Evolutionary conservation across 257 asterid species (phyloP).

Genomic region (Asclepias syriaca): DNA sequence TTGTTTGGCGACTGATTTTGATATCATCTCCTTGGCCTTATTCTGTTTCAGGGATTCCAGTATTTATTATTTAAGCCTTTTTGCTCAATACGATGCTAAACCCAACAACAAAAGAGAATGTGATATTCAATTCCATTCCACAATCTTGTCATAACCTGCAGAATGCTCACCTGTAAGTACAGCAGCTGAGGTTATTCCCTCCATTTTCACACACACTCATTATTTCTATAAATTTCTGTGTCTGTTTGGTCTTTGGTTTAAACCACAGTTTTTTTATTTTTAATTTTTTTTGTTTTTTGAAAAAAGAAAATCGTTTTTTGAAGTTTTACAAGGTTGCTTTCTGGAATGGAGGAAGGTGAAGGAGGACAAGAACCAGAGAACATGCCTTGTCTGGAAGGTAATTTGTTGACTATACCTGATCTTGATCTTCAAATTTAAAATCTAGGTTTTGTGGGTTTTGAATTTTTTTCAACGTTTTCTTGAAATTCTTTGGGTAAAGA

Average conservation of each 20-base stretch:
- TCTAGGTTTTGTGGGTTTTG: background rate
- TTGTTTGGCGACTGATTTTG: background rate
- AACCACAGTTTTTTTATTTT: background rate
- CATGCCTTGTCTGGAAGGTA: background rate
- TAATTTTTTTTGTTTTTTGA: no score
- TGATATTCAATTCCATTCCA: background rate
- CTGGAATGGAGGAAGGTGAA: slow-evolving; percentile 2
- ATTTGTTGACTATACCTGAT: background rate
- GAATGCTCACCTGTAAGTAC: background rate
- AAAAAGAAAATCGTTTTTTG: background rate
- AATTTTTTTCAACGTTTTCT: background rate
- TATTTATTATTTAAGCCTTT: background rate
- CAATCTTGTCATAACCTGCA: background rate
- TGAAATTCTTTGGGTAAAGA: background rate
- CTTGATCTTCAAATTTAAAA: background rate
- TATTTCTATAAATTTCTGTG: no score
- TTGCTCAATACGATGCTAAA: background rate
- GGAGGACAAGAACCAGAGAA: background rate
- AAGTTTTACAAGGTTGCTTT: slow-evolving; percentile 4
- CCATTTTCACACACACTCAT: background rate
- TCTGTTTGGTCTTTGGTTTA: background rate
- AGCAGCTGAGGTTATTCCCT: background rate
- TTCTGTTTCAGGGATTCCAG: background rate
- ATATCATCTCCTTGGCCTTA: background rate
- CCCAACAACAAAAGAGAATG: background rate